These are phyloP conservation scores for Cytospora chrysosperma DNA, from an alignment of 2,329 filamentous ascomycete species.

Conservation along the genomic window DNA sequence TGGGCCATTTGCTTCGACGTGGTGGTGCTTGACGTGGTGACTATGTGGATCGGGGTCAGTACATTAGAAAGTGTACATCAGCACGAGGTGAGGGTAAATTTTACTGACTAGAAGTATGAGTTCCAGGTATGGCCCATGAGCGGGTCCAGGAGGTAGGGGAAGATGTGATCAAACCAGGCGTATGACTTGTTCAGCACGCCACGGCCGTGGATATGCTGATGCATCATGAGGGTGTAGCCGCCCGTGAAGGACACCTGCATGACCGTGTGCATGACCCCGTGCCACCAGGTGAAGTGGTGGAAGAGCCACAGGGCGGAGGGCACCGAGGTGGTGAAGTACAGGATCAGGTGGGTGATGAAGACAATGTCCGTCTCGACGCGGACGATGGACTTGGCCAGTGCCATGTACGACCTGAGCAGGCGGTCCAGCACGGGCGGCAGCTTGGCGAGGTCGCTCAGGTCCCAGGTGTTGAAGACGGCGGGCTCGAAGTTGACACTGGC, in stretches of 20 bases:
- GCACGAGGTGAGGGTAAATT: background rate
- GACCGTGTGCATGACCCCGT: slow-evolving; percentile 63
- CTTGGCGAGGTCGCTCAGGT: slow-evolving; percentile 38
- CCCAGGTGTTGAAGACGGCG: slow-evolving; percentile 43
- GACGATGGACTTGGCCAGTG: slow-evolving; percentile 54
- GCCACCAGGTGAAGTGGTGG: slow-evolving; percentile 63
- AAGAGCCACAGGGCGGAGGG: slow-evolving; percentile 68
- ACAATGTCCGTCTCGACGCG: slow-evolving; percentile 71
- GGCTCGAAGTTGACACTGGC: slow-evolving; percentile 43
- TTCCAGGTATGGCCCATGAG: slow-evolving; percentile 85
- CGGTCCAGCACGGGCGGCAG: slow-evolving; percentile 42
- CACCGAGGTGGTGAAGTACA: slow-evolving; percentile 69
- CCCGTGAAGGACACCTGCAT: slow-evolving; percentile 70
- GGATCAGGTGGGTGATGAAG: slow-evolving; percentile 72
- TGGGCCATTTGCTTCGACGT: slow-evolving; percentile 76
- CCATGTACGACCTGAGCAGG: slow-evolving; percentile 59
- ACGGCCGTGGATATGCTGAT: slow-evolving; percentile 79
- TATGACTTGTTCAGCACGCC: slow-evolving; percentile 62
- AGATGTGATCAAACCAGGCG: slow-evolving; percentile 58
- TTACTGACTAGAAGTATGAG: slow-evolving; percentile 66
- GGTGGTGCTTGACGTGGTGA: slow-evolving; percentile 83
- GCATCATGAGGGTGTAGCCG: slow-evolving; percentile 77
- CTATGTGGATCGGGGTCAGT: background rate
- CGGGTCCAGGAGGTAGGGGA: slow-evolving; percentile 73
- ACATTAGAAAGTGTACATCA: background rate